phyloP scores from a whole-genome alignment of 2,329 filamentous ascomycete genomes.

The Parafenestella ontariensis region DNA sequence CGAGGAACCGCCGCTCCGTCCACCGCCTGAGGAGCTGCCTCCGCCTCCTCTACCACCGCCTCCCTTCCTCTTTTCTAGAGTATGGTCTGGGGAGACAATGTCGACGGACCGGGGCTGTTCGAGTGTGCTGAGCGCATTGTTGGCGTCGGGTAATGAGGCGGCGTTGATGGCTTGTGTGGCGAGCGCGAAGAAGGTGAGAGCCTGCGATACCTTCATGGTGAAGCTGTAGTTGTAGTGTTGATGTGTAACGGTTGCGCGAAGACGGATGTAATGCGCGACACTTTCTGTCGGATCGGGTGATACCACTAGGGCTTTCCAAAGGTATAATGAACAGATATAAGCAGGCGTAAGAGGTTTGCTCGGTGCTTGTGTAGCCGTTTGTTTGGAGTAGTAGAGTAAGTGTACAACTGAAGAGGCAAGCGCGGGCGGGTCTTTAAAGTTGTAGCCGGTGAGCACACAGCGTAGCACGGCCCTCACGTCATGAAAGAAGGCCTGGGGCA shows the following conservation, averaged over 20 bases:
- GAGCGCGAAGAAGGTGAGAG: constrained; percentile 31
- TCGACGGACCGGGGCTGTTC: constrained; percentile 23
- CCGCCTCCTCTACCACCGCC: constrained; percentile 43
- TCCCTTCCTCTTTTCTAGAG: constrained; percentile 48
- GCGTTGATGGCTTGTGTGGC: constrained; percentile 30
- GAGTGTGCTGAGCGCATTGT: constrained; percentile 32
- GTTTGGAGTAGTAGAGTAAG: constrained; percentile 3
- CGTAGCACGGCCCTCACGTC: constrained; percentile 22
- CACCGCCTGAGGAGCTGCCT: constrained; percentile 12
- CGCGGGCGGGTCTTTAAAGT: constrained; percentile 15
- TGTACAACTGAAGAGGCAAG: constrained; percentile 5
- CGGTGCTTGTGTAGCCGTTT: constrained; percentile 8
- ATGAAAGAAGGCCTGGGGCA: constrained; percentile 13
- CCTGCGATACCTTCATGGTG: constrained; percentile 36
- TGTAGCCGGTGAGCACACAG: neutral
- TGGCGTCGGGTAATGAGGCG: constrained; percentile 36
- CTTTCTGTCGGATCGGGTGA: constrained; percentile 1
- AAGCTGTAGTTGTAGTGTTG: constrained; percentile 12
- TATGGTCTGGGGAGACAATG: constrained; percentile 40
- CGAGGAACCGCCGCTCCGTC: neutral
- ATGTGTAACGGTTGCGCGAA: constrained; percentile 8
- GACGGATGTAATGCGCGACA: constrained; percentile 5
- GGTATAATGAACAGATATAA: neutral
- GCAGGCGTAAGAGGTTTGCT: constrained; percentile 1
- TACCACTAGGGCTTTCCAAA: neutral